These are phyloP conservation scores for Ophiostoma piceae DNA, from an alignment of 2,329 filamentous ascomycete genomes.

Conservation along the genomic window DNA sequence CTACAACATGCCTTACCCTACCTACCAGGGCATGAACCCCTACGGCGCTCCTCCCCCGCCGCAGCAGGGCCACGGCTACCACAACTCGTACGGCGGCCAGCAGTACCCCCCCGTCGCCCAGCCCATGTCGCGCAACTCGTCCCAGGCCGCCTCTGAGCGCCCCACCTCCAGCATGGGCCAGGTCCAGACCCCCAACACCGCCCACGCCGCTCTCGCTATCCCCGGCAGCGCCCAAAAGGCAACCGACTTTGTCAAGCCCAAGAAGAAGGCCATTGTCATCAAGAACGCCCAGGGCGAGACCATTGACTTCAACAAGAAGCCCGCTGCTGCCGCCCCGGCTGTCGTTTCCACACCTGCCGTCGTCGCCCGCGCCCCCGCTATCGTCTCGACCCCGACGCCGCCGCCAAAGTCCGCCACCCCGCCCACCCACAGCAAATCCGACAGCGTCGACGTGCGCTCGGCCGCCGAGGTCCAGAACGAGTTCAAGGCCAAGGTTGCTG, in stretches of 20 bases:
- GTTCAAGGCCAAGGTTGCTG: constrained; percentile 66
- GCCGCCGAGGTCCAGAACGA: constrained; percentile 76
- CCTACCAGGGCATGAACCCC: constrained; percentile 5
- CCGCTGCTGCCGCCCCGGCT: constrained; percentile 49
- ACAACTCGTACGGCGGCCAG: constrained; percentile 41
- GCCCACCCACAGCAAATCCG: constrained; percentile 59
- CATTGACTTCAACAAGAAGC: constrained; percentile 60
- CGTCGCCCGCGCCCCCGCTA: constrained; percentile 43
- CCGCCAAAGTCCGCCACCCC: constrained; percentile 69
- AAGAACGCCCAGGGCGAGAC: constrained; percentile 77
- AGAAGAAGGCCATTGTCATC: constrained; percentile 74
- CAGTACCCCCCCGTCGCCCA: constrained; percentile 43
- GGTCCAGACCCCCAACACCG: constrained; percentile 54
- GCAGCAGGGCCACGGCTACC: constrained; percentile 43
- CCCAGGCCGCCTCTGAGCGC: constrained; percentile 65
- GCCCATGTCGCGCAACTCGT: constrained; percentile 79
- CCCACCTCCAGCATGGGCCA: constrained; percentile 62
- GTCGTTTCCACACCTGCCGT: constrained; percentile 51
- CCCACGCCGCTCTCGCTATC: constrained; percentile 51
- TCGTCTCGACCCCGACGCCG: constrained; percentile 63
- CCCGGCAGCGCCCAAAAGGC: constrained; percentile 41
- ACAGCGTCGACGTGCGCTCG: constrained; percentile 54
- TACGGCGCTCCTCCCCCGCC: constrained; percentile 34
- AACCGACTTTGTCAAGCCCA: constrained; percentile 45
- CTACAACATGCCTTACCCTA: constrained; percentile 32